Evolutionary conservation across 2,329 filamentous ascomycete species (phyloP).

Genomic region (Metarhizium guizhouense): DNA sequence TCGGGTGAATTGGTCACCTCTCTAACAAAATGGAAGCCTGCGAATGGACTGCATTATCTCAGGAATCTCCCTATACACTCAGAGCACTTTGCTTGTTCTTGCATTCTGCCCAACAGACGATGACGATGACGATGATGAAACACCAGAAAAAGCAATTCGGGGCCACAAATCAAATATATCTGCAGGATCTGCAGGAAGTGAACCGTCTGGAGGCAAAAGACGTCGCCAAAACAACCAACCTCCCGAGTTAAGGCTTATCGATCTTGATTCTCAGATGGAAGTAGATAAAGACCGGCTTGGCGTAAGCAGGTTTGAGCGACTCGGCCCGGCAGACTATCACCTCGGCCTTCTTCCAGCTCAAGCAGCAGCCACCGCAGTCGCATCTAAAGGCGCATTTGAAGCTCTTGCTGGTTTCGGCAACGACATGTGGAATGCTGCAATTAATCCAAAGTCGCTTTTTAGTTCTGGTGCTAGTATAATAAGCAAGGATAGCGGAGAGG

Average conservation of each 20-base stretch:
- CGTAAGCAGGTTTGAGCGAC: conserved; percentile 75
- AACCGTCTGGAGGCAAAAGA: conserved; percentile 55
- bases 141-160: conserved; percentile 14
- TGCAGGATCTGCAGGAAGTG: conserved; percentile 40
- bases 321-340: conserved; percentile 88
- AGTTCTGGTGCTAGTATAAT: conserved; percentile 74
- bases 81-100: conserved; percentile 80
- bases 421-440: conserved; percentile 84
- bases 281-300: conserved; percentile 80
- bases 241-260: conserved; percentile 85
- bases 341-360: conserved; percentile 72
- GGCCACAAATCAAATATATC: conserved; percentile 35
- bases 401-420: conserved; percentile 61
- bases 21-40: conserved; percentile 44
- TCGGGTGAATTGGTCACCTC: background rate
- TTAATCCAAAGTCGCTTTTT: conserved; percentile 81
- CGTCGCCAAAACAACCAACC: conserved; percentile 71
- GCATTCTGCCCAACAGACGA: conserved; percentile 75
- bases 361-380: conserved; percentile 53
- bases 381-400: conserved; percentile 65
- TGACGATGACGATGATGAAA: conserved; percentile 45
- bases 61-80: conserved; percentile 92
- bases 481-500: conserved; percentile 53
- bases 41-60: conserved; percentile 97
- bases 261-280: conserved; percentile 78